Evolutionary conservation across 768 basidiomycete species (phyloP), one percentile per base, ranked within the genome.

Genomic region (Tricholomella constricta): DNA sequence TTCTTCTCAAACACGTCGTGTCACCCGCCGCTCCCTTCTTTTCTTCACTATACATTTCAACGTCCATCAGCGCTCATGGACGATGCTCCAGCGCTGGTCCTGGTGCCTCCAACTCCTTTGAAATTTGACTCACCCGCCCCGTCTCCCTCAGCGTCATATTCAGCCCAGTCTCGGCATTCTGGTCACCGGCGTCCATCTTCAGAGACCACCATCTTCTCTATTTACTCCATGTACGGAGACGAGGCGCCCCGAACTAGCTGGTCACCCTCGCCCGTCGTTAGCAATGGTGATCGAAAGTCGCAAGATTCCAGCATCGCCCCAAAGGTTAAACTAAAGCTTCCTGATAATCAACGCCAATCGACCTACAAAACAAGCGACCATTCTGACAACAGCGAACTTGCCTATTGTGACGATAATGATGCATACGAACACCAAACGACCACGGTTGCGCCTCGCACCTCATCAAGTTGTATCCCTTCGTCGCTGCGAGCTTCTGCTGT

Each of bases 161-260:
- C 57, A 31, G 26, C 76, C 41, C 57, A 57, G 43, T 60, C 66
- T 23, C 56, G 75, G 65, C 56, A 70, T 69, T 65, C 68, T 62
- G 48, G 61, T 62, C 41, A 74, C 45, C 72, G 72, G 60, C 80
- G 84, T 52, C 74, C 73, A 51, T 85, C 86, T 0, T 83, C 87
- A 11, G 89, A 89, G 61, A 83, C 86, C 44, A 83, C 89, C 11
- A 88, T 92, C 64, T 83, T 87, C 65, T 85, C 88, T 48, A 92
- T 93, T 51, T 93, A 91, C 67, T 90, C 88, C 44, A 91, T 91
- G 90, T 93, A 93, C 67, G 83, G 83, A 48, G 85, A 86, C 65
- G 81, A 84, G 52, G 55, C 50, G 56, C 65, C 60, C 7, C 70
- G 72, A 46, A 67, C 73, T 46, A 79, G 79, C 73, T 84, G 80